Percentiles rank a stretch among this genome's conserved stretches.
Evolutionary conservation across 176 grass and related monocot species (phyloP).

Genomic region (Panicum miliaceum): DNA sequence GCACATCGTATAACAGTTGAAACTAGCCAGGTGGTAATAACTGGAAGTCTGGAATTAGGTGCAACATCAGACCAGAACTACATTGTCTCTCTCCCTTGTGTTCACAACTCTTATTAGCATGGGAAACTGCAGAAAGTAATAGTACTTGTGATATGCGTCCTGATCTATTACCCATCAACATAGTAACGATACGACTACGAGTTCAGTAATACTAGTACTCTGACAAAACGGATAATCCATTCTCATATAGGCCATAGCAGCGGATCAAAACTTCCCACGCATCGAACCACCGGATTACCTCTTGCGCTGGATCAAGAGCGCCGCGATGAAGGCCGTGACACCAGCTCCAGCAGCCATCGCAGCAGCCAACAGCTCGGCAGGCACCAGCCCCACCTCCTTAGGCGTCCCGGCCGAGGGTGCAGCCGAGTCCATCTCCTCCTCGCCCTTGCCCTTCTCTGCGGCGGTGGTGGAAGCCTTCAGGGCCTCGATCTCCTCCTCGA

Average conservation of each 20-base stretch:
- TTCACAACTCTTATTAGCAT: conserved; percentile 51
- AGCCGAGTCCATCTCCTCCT: conserved; percentile 4
- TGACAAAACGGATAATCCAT: conserved; percentile 20
- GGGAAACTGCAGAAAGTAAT: conserved; percentile 1
- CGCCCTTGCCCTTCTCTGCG: conserved; percentile 16
- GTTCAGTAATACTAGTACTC: conserved; percentile 41
- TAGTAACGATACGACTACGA: conserved; percentile 25
- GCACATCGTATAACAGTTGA: neutral
- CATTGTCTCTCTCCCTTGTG: conserved; percentile 21
- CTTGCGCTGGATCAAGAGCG: conserved; percentile 45
- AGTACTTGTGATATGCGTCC: neutral
- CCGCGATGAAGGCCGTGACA: conserved; percentile 25
- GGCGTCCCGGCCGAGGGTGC: neutral
- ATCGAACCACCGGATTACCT: conserved; percentile 49
- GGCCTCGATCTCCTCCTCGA: conserved; percentile 46
- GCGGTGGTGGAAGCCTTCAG: conserved; percentile 45
- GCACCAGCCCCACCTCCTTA: neutral
- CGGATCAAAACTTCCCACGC: conserved; percentile 46
- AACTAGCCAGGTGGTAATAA: neutral
- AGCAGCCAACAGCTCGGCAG: conserved; percentile 34
- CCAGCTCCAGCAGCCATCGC: conserved; percentile 47
- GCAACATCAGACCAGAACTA: neutral
- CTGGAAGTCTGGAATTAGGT: neutral
- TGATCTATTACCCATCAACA: conserved; percentile 21
- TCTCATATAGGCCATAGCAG: conserved; percentile 47